phyloP scores from a whole-genome alignment of 1,284 basidiomycete species.

The Ganoderma meredithae region DNA sequence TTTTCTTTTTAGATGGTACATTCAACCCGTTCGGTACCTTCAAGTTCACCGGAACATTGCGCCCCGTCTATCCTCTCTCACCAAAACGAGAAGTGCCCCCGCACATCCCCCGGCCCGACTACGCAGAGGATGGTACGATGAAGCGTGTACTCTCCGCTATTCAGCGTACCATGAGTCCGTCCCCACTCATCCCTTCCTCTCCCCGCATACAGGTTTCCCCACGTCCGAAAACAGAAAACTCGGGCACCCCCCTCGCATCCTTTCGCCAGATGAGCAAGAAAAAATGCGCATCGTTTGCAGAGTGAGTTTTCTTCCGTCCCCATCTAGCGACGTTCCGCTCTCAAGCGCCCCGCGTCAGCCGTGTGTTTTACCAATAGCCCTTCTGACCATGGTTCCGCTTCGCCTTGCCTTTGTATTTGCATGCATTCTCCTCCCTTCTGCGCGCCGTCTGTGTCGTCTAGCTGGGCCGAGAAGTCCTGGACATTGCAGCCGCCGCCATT shows the following conservation, averaged over 20 bases:
- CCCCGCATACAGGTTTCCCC: slow-evolving; percentile 59
- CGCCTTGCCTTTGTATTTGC: slow-evolving; percentile 7
- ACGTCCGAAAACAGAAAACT: slow-evolving; percentile 61
- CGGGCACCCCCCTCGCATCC: slow-evolving; percentile 71
- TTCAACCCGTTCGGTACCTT: slow-evolving; percentile 80
- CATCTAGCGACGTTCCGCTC: slow-evolving; percentile 31
- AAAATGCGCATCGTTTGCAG: slow-evolving; percentile 82
- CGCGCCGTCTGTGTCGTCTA: slow-evolving; percentile 43
- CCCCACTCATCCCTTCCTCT: slow-evolving; percentile 30
- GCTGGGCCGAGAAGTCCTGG: slow-evolving; percentile 92
- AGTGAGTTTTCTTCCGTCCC: slow-evolving; percentile 53
- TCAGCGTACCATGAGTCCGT: slow-evolving; percentile 39
- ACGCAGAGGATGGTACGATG: slow-evolving; percentile 72
- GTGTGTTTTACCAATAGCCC: slow-evolving; percentile 20
- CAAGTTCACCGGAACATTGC: slow-evolving; percentile 73
- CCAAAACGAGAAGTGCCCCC: slow-evolving; percentile 73
- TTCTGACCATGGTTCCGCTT: slow-evolving; percentile 29
- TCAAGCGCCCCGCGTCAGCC: slow-evolving; percentile 29
- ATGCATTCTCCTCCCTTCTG: not conserved
- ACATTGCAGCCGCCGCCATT: slow-evolving; percentile 86
- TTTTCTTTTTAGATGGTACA: slow-evolving; percentile 58
- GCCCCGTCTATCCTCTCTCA: slow-evolving; percentile 81
- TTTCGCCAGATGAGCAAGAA: slow-evolving; percentile 73
- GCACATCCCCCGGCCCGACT: slow-evolving; percentile 83
- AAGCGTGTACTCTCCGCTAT: slow-evolving; percentile 38